These are phyloP conservation scores for Ananas comosus DNA, from an alignment of 176 grass and related monocot genomes.

Conservation along the genomic window DNA sequence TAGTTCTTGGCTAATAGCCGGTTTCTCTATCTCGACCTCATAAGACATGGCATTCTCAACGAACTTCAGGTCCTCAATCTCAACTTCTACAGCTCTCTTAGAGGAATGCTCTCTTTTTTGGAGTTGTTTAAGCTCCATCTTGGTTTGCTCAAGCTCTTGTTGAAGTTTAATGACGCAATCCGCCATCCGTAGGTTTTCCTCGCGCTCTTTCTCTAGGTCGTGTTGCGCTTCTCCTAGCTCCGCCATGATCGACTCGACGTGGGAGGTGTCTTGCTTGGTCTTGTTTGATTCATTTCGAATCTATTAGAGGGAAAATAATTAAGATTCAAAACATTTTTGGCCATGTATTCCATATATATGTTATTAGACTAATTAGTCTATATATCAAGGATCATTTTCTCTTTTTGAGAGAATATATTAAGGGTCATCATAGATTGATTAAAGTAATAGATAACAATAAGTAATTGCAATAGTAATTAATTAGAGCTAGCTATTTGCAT, in stretches of 20 bases:
- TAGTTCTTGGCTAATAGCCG: not conserved
- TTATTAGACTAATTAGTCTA: not conserved
- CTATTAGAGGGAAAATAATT: slow-evolving; percentile 6
- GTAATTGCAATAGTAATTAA: no score
- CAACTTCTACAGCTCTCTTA: slow-evolving; percentile 39
- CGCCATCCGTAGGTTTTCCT: slow-evolving; percentile 61
- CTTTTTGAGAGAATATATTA: no score
- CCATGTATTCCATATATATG: not conserved
- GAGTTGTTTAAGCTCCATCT: slow-evolving; percentile 51
- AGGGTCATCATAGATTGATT: no score
- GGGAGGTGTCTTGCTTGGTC: slow-evolving; percentile 11
- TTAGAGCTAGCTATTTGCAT: no score
- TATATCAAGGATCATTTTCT: no score
- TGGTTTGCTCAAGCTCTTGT: slow-evolving; percentile 52
- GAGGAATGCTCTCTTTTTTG: slow-evolving; percentile 24
- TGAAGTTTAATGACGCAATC: slow-evolving; percentile 47
- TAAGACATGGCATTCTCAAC: slow-evolving; percentile 20
- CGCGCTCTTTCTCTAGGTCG: slow-evolving; percentile 42
- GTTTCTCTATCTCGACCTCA: slow-evolving; percentile 9
- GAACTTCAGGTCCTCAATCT: slow-evolving; percentile 57
- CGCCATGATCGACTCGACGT: not conserved
- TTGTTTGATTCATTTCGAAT: slow-evolving; percentile 21
- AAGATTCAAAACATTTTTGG: not conserved
- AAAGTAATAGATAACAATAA: no score
- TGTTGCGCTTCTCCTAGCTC: slow-evolving; percentile 55